These are phyloP conservation scores for Babesia bigemina DNA, from an alignment of 169 alveolate genomes.

Conservation along the genomic window DNA sequence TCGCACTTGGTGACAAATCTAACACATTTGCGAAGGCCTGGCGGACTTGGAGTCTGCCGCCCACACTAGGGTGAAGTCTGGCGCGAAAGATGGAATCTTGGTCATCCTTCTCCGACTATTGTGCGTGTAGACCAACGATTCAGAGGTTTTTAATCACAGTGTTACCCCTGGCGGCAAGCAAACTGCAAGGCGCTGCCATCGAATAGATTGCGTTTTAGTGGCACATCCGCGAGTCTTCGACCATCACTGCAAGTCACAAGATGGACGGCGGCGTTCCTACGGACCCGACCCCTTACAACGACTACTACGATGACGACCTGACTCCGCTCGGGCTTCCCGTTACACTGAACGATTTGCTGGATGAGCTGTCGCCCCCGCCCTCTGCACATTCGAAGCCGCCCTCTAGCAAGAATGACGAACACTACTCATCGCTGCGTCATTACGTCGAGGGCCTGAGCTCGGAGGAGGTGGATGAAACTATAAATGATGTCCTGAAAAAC, in stretches of 20 bases:
- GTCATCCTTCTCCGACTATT: too few relatives aligned
- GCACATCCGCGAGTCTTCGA: too few relatives aligned
- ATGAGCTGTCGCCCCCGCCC: constrained; percentile 2
- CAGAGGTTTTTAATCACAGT: too few relatives aligned
- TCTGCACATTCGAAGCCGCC: background rate
- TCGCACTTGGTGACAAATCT: too few relatives aligned
- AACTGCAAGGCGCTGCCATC: too few relatives aligned
- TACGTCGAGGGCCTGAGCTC: constrained; percentile 2
- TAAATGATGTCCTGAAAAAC: background rate
- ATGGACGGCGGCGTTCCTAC: background rate
- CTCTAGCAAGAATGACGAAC: background rate
- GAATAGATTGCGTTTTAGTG: too few relatives aligned
- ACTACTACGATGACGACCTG: background rate
- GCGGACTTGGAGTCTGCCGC: too few relatives aligned
- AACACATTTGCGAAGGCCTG: too few relatives aligned
- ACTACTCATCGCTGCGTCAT: background rate
- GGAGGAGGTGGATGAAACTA: background rate
- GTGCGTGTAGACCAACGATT: too few relatives aligned
- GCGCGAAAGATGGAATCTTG: too few relatives aligned
- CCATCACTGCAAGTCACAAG: background rate
- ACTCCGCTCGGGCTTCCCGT: constrained; percentile 1
- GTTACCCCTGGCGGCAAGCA: too few relatives aligned
- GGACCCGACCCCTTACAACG: background rate
- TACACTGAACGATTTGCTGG: constrained; percentile 10
- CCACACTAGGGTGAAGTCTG: too few relatives aligned